Conservation (phyloP, 306 rosid species). For the Cicer arietinum region DNA sequence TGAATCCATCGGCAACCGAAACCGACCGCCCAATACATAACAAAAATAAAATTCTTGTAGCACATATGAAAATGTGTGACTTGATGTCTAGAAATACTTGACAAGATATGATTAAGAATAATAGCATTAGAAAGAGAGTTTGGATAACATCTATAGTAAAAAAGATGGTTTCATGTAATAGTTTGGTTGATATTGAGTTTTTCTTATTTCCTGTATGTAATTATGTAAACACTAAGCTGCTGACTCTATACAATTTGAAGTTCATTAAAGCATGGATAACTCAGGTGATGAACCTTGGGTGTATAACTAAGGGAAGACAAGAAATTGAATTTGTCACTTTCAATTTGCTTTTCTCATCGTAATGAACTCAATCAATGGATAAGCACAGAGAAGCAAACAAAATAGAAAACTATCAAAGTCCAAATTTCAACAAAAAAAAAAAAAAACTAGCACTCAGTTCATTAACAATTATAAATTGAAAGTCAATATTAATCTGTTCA, state of each 20-base stretch:
- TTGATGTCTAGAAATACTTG: too few relatives aligned
- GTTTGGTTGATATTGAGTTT: too few relatives aligned
- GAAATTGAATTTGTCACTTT: slow-evolving; percentile 22
- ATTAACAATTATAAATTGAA: slow-evolving; percentile 29
- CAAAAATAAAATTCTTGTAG: too few relatives aligned
- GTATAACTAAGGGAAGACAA: background rate
- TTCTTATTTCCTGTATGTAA: background rate
- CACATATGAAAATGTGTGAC: too few relatives aligned
- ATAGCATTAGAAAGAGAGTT: too few relatives aligned
- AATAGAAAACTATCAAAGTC: slow-evolving; percentile 3
- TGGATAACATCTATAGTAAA: too few relatives aligned
- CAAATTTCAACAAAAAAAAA: background rate
- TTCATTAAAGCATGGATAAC: background rate
- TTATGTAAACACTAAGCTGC: background rate
- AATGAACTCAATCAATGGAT: background rate
- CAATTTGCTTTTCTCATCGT: slow-evolving; percentile 1
- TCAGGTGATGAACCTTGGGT: background rate
- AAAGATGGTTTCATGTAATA: too few relatives aligned
- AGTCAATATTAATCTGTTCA: slow-evolving; percentile 28
- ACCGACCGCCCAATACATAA: too few relatives aligned
- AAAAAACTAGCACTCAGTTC: background rate
- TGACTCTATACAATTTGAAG: background rate
- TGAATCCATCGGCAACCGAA: too few relatives aligned
- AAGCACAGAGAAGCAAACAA: background rate
- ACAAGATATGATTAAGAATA: too few relatives aligned